Conservation (phyloP, 805 yeast genomes). For the Cyberlindnera japonica region DNA sequence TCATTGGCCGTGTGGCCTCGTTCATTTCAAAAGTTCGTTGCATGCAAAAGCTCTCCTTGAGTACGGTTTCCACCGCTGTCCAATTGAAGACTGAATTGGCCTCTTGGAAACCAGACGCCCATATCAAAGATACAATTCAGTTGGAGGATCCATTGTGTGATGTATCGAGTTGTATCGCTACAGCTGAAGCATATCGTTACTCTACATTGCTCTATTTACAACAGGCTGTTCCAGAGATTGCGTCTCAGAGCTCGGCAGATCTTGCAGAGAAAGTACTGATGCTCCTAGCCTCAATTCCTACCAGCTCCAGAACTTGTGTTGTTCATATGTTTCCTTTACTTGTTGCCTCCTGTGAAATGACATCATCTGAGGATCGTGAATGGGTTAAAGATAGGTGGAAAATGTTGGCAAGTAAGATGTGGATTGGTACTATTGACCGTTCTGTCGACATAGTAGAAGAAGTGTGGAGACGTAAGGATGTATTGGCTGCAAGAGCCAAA, state of each 20-base stretch:
- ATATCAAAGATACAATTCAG: constrained; percentile 30
- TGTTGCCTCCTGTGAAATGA: constrained; percentile 64
- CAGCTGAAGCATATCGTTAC: constrained; percentile 67
- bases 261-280: constrained; percentile 58
- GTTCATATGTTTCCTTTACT: constrained; percentile 64
- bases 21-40: constrained; percentile 47
- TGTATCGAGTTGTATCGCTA: constrained; percentile 55
- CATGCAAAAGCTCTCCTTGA: constrained; percentile 39
- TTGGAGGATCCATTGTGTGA: constrained; percentile 50
- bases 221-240: constrained; percentile 70
- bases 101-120: constrained; percentile 50
- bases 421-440: constrained; percentile 65
- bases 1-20: constrained; percentile 61
- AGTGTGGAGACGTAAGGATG: constrained; percentile 63
- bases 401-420: constrained; percentile 46
- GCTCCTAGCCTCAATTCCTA: constrained; percentile 60
- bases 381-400: constrained; percentile 63
- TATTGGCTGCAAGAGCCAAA: constrained; percentile 2
- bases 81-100: constrained; percentile 49
- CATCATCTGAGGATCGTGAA: constrained; percentile 51
- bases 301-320: constrained; percentile 50
- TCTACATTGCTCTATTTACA: constrained; percentile 57
- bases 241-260: constrained; percentile 48
- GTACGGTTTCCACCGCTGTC: constrained; percentile 51
- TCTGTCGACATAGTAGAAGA: constrained; percentile 68